Evolutionary conservation across 1,284 basidiomycete genomes (phyloP).

Genomic region (Naganishia sp.): DNA sequence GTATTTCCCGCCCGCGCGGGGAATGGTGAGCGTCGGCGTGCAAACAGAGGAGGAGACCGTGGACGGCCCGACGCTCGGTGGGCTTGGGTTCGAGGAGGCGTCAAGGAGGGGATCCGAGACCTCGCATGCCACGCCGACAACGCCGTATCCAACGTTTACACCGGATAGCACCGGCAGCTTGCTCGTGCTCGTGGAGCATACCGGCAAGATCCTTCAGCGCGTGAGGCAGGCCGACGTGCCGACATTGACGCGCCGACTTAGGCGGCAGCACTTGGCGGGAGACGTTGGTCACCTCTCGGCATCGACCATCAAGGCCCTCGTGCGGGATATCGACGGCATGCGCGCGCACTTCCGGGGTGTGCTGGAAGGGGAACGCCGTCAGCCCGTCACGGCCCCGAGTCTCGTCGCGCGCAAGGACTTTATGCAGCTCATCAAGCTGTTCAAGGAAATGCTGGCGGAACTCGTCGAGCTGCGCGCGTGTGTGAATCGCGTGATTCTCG

Average conservation of each 20-base stretch:
- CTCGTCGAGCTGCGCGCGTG: slow-evolving; percentile 77
- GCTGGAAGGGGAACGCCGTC: slow-evolving; percentile 56
- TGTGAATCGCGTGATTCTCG: slow-evolving; percentile 86
- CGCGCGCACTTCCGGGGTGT: slow-evolving; percentile 70
- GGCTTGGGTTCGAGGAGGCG: slow-evolving; percentile 25
- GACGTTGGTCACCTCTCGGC: slow-evolving; percentile 87
- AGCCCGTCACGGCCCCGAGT: slow-evolving; percentile 51
- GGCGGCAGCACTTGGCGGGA: slow-evolving; percentile 82
- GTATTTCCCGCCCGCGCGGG: slow-evolving; percentile 7
- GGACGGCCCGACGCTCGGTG: slow-evolving; percentile 6
- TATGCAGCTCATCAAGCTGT: slow-evolving; percentile 75
- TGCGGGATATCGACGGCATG: slow-evolving; percentile 70
- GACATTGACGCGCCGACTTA: slow-evolving; percentile 83
- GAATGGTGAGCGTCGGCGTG: not conserved
- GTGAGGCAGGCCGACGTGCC: slow-evolving; percentile 80
- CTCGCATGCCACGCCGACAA: slow-evolving; percentile 34
- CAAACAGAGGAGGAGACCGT: slow-evolving; percentile 19
- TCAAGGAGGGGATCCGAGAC: slow-evolving; percentile 15
- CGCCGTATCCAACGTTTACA: slow-evolving; percentile 31
- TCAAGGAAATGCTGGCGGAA: slow-evolving; percentile 82
- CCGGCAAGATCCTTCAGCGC: slow-evolving; percentile 66
- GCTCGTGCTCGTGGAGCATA: slow-evolving; percentile 69
- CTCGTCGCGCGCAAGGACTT: slow-evolving; percentile 79
- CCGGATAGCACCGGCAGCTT: slow-evolving; percentile 50
- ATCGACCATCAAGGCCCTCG: slow-evolving; percentile 73